These are phyloP conservation scores for Trichosanthes truncata DNA, from an alignment of 306 rosid genomes.

Conservation along the genomic window DNA sequence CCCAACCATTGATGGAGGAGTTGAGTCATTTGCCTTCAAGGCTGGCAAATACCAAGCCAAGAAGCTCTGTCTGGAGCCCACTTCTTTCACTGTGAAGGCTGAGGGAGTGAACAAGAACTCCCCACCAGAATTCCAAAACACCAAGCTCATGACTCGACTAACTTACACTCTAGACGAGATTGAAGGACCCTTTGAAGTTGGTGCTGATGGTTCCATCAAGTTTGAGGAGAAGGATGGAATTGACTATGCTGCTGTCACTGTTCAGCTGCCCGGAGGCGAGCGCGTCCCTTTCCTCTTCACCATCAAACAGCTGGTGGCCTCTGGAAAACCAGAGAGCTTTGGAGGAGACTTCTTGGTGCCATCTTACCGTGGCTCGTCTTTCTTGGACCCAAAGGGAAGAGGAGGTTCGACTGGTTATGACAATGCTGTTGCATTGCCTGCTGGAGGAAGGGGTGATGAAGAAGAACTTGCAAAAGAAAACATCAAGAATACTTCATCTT, in stretches of 20 bases:
- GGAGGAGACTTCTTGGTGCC: slow-evolving; percentile 72
- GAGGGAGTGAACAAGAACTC: slow-evolving; percentile 80
- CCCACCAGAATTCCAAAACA: slow-evolving; percentile 75
- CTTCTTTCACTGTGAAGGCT: slow-evolving; percentile 93
- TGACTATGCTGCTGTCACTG: slow-evolving; percentile 82
- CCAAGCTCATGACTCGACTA: slow-evolving; percentile 95
- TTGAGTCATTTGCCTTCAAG: slow-evolving; percentile 63
- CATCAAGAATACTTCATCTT: slow-evolving; percentile 53
- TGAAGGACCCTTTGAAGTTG: slow-evolving; percentile 86
- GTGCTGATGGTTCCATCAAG: slow-evolving; percentile 55
- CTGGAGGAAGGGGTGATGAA: slow-evolving; percentile 95
- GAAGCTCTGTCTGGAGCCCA: slow-evolving; percentile 82
- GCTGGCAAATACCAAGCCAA: slow-evolving; percentile 71
- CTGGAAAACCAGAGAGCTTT: slow-evolving; percentile 72
- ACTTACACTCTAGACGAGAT: slow-evolving; percentile 96
- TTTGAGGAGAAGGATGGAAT: slow-evolving; percentile 90
- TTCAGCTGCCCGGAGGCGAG: slow-evolving; percentile 86
- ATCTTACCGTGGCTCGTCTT: slow-evolving; percentile 82
- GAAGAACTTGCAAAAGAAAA: slow-evolving; percentile 85
- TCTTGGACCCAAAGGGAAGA: slow-evolving; percentile 99
- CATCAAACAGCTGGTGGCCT: slow-evolving; percentile 77
- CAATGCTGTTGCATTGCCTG: slow-evolving; percentile 79
- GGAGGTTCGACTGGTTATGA: slow-evolving; percentile 92
- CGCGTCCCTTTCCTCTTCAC: slow-evolving; percentile 98
- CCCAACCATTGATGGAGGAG: slow-evolving; percentile 85